These are phyloP conservation scores for Anisodus acutangulus DNA, from an alignment of 257 asterid species.

Conservation along the genomic window DNA sequence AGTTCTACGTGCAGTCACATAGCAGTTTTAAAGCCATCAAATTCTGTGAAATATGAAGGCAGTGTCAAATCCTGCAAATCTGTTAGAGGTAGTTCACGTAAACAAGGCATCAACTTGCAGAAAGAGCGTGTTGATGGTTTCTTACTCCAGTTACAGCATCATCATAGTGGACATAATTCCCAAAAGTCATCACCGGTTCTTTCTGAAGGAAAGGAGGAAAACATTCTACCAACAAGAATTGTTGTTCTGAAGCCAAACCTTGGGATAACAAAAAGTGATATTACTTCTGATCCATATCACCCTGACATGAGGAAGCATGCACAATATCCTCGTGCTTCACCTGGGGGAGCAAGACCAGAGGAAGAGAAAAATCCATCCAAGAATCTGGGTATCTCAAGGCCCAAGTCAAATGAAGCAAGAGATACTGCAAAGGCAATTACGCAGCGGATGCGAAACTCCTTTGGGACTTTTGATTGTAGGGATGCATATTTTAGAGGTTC, in stretches of 20 bases:
- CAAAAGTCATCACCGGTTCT: constrained; percentile 47
- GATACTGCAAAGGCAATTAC: constrained; percentile 69
- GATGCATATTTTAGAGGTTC: constrained; percentile 44
- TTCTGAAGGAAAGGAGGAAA: constrained; percentile 47
- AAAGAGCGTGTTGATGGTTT: constrained; percentile 74
- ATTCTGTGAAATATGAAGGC: constrained; percentile 51
- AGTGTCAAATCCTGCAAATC: constrained; percentile 56
- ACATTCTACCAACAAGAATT: constrained; percentile 68
- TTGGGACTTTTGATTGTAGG: constrained; percentile 43
- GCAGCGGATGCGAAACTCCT: constrained; percentile 58
- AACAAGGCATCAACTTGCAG: constrained; percentile 41
- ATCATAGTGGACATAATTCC: constrained; percentile 45
- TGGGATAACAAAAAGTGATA: constrained; percentile 47
- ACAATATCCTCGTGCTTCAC: constrained; percentile 40
- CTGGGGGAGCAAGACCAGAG: constrained; percentile 41
- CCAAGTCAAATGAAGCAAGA: constrained; percentile 63
- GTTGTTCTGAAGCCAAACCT: constrained; percentile 83
- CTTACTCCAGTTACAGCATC: constrained; percentile 59
- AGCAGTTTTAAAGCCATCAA: constrained; percentile 60
- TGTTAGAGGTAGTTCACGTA: constrained; percentile 44
- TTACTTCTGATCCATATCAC: constrained; percentile 45
- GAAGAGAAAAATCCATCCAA: constrained; percentile 49
- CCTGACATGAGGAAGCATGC: constrained; percentile 46
- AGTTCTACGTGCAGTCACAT: constrained; percentile 50
- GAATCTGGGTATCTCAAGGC: constrained; percentile 41